phyloP scores from a whole-genome alignment of 495 filamentous ascomycete genomes.

The Choiromyces venosus region DNA sequence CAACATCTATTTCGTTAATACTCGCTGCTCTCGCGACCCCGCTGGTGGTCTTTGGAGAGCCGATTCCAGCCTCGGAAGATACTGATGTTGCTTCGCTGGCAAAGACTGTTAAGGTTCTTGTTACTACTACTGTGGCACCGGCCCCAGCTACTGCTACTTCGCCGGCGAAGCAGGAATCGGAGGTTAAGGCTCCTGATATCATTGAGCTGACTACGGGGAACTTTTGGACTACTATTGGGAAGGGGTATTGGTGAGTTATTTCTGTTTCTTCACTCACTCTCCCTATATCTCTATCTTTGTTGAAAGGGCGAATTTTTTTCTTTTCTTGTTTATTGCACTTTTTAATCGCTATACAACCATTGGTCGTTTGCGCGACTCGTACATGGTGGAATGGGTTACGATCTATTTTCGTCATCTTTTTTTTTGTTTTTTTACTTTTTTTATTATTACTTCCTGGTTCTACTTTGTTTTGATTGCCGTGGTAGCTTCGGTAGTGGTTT shows the following conservation, averaged over 20 bases:
- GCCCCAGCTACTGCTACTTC: slow-evolving; percentile 14
- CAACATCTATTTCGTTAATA: slow-evolving; percentile 22
- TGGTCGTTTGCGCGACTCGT: not conserved
- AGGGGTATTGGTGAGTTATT: slow-evolving; percentile 39
- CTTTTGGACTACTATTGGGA: slow-evolving; percentile 34
- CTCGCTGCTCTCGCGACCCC: slow-evolving; percentile 24
- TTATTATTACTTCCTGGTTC: not conserved
- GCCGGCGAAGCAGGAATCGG: slow-evolving; percentile 16
- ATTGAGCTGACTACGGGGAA: slow-evolving; percentile 34
- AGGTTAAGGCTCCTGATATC: slow-evolving; percentile 36
- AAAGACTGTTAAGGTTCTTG: not conserved
- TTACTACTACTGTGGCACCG: not conserved
- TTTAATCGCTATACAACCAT: slow-evolving; percentile 5
- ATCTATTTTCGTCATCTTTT: not conserved
- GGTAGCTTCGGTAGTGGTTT: slow-evolving; percentile 15
- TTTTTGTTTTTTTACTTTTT: not conserved
- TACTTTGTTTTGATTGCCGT: not conserved
- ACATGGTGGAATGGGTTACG: not conserved
- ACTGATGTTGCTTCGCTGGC: slow-evolving; percentile 4
- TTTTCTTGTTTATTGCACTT: slow-evolving; percentile 5
- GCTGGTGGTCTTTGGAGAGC: slow-evolving; percentile 15
- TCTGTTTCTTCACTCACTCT: not conserved
- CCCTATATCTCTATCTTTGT: no score
- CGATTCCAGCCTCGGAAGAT: slow-evolving; percentile 14
- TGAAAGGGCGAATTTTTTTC: not conserved